Evolutionary conservation across 1,284 basidiomycete species (phyloP).

Genomic region (Ceratobasidium sp.): DNA sequence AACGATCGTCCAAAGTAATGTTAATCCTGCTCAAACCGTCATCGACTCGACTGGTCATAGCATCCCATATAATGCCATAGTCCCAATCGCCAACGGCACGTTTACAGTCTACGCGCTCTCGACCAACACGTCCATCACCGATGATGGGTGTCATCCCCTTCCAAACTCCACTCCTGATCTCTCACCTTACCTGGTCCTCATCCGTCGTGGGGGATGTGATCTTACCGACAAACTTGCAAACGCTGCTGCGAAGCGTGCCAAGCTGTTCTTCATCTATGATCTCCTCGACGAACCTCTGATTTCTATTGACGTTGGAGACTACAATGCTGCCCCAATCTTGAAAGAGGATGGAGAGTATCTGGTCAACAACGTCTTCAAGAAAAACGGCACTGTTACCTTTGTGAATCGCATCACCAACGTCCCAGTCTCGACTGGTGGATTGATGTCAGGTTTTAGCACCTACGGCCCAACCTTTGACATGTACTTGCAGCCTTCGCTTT

Average conservation of each 20-base stretch:
- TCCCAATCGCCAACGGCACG: slow-evolving; percentile 39
- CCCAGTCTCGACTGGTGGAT: slow-evolving; percentile 57
- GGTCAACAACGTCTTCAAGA: slow-evolving; percentile 54
- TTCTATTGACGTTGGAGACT: neutral
- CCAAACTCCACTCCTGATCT: slow-evolving; percentile 62
- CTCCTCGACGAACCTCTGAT: neutral
- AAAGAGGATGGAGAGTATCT: slow-evolving; percentile 45
- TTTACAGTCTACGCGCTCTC: slow-evolving; percentile 46
- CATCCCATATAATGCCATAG: neutral
- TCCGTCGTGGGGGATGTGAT: slow-evolving; percentile 61
- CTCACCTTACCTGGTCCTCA: slow-evolving; percentile 56
- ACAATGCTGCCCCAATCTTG: slow-evolving; percentile 20
- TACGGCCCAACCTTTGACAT: slow-evolving; percentile 69
- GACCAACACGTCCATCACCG: slow-evolving; percentile 47
- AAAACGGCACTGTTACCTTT: too few species aligned
- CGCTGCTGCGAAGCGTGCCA: slow-evolving; percentile 59
- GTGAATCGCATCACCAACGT: slow-evolving; percentile 41
- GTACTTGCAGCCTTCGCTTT: slow-evolving; percentile 62
- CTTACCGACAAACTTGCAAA: slow-evolving; percentile 60
- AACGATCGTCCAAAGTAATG: too few species aligned
- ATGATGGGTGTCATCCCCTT: slow-evolving; percentile 64
- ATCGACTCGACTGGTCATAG: neutral
- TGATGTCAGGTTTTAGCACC: slow-evolving; percentile 62
- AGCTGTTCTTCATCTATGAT: slow-evolving; percentile 57
- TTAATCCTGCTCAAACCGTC: neutral